Evolutionary conservation across 306 rosid genomes (phyloP).

Genomic region (Vigna radiata): DNA sequence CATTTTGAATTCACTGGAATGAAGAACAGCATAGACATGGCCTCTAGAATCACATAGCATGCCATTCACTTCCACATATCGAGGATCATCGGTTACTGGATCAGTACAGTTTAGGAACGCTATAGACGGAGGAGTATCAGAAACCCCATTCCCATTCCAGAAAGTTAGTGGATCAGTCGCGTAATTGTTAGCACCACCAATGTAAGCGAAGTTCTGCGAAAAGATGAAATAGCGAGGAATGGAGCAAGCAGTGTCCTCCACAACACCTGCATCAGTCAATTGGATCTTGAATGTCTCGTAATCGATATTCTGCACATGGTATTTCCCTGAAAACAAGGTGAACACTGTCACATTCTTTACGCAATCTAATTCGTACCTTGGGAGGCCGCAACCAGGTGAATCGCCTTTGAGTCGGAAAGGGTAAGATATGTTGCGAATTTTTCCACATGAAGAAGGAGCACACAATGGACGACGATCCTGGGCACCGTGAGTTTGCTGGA

Average conservation of each 20-base stretch:
- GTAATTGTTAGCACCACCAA: background rate
- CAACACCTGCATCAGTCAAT: background rate
- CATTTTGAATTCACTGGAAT: background rate
- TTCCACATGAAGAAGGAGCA: background rate
- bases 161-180: background rate
- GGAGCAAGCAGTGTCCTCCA: background rate
- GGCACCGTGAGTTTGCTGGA: background rate
- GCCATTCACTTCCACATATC: background rate
- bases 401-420: slow-evolving; percentile 5
- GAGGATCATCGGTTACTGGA: background rate
- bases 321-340: background rate
- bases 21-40: background rate
- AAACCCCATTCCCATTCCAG: background rate
- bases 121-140: background rate
- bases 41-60: background rate
- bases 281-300: background rate
- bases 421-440: background rate
- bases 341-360: background rate
- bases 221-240: background rate
- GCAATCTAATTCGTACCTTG: background rate
- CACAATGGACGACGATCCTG: background rate
- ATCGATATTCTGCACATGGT: background rate
- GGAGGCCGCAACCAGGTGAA: background rate
- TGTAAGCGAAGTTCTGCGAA: background rate
- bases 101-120: background rate